Conservation (phyloP, 2,329 filamentous ascomycete genomes). For the Cercospora sojina region DNA sequence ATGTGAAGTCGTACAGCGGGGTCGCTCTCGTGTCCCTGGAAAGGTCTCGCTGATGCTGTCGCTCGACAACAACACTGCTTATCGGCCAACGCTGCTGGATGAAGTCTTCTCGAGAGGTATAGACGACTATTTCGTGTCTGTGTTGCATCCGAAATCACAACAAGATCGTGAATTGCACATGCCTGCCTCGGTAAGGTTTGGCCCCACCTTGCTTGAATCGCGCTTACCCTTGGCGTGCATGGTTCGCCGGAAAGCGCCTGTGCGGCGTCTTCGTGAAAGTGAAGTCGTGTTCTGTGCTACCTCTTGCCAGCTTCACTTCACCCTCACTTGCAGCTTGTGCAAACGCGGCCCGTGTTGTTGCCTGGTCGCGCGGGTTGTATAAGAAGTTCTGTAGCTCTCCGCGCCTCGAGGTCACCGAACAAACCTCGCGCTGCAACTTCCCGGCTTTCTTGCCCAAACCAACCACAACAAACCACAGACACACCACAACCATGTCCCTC, state of each 20-base stretch:
- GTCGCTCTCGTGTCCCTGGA: neutral
- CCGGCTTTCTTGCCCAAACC: neutral
- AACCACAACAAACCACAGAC: constrained; percentile 16
- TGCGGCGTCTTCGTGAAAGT: constrained; percentile 2
- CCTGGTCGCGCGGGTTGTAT: neutral
- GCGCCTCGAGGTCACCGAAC: neutral
- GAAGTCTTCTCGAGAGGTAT: neutral
- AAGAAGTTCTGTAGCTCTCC: neutral
- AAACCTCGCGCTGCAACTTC: neutral
- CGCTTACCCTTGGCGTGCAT: neutral
- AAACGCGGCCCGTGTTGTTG: neutral
- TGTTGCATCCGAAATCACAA: neutral
- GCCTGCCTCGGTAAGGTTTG: constrained; percentile 16
- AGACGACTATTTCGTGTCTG: neutral
- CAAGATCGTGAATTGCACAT: constrained; percentile 10
- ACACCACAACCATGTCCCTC: constrained; percentile 65
- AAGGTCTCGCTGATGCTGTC: neutral
- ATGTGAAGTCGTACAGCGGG: neutral
- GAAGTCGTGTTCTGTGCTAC: neutral
- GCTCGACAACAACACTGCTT: neutral
- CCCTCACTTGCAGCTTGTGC: neutral
- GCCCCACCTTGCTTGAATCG: constrained; percentile 7
- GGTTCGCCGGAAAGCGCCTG: neutral
- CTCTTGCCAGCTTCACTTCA: neutral
- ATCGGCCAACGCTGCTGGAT: neutral